These are phyloP conservation scores for Zopfochytrium polystomum DNA, from an alignment of 371 early-diverging fungal genomes.

Conservation along the genomic window DNA sequence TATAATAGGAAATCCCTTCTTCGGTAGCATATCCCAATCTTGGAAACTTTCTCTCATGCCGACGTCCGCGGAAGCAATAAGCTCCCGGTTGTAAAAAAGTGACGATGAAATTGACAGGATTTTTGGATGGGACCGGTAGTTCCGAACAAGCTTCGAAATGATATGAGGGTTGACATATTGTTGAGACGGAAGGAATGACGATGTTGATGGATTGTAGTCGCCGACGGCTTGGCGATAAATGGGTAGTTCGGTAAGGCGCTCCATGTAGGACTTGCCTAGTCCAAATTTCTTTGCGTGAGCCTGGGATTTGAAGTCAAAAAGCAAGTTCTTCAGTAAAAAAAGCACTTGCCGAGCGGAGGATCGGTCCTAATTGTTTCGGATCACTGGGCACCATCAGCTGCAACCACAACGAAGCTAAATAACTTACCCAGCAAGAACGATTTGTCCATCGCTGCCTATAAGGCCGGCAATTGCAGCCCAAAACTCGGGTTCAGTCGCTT, in stretches of 20 bases:
- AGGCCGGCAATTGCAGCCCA: conserved; percentile 37
- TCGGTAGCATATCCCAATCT: conserved; percentile 12
- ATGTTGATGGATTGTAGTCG: neutral
- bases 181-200: neutral
- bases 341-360: conserved; percentile 14
- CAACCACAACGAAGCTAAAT: neutral
- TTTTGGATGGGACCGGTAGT: conserved; percentile 28
- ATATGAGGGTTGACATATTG: conserved; percentile 17
- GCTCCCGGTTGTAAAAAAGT: conserved; percentile 25
- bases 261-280: conserved; percentile 26
- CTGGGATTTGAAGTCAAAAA: neutral
- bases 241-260: conserved; percentile 16
- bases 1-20: conserved; percentile 24
- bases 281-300: conserved; percentile 13
- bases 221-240: conserved; percentile 1
- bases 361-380: conserved; percentile 31
- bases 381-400: conserved; percentile 7
- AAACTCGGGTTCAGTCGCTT: conserved; percentile 53
- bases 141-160: conserved; percentile 15
- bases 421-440: conserved; percentile 17
- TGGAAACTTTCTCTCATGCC: conserved; percentile 13
- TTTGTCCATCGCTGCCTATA: neutral
- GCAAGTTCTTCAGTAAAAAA: neutral
- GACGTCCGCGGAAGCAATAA: conserved; percentile 15
- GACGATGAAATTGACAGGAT: conserved; percentile 20